Evolutionary conservation across 2,329 filamentous ascomycete genomes (phyloP), one percentile per base, ranked within the genome.

Genomic region (Coniochaeta prunicola): DNA sequence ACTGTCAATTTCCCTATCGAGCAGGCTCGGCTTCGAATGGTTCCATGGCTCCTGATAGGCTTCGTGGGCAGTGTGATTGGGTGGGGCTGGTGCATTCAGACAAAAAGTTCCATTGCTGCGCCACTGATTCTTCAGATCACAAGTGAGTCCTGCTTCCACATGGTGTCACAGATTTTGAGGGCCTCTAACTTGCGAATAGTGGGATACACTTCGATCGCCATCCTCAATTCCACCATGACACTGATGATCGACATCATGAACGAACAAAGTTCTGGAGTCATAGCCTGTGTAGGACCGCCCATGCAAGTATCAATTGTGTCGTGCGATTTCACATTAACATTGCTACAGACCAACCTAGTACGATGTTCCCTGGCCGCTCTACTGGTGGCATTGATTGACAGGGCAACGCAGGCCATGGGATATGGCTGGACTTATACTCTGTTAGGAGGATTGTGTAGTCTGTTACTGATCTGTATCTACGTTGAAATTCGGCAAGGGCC

Each of bases 181-280:
- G 59, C 26, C 38, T 42, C 48, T 53, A 57, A 59, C 38, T 6
- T n/a, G 4, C 21, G 7, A 4, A 17, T 33, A 67, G 67, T 69
- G 50, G 69, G 69, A 19, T 70, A 65, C 56, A 67, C 65, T 0
- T 69, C 67, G 0, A 70, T 71, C 9, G 59, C 67, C 12, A 67
- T 71, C 3, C 65, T 71, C 3, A 71, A 70, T 58, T 65, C 67
- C 0, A 71, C 69, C 0, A 69, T 69, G 64, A 71, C 69, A 1
- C 57, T 71, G 17, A 67, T 70, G 64, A 69, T 71, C 53, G 68
- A 71, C 33, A 65, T 71, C 5, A 13, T 71, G 5, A 64, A 70
- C 40, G 59, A 61, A 1, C 64, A 63, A 15, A 71, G 69, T 58
- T 71, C 69, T 1, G 63, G 64, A 1, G 68, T 65, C 1, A 70